phyloP scores from a whole-genome alignment of 2,329 filamentous ascomycete species.

The Trichoderma gracile region DNA sequence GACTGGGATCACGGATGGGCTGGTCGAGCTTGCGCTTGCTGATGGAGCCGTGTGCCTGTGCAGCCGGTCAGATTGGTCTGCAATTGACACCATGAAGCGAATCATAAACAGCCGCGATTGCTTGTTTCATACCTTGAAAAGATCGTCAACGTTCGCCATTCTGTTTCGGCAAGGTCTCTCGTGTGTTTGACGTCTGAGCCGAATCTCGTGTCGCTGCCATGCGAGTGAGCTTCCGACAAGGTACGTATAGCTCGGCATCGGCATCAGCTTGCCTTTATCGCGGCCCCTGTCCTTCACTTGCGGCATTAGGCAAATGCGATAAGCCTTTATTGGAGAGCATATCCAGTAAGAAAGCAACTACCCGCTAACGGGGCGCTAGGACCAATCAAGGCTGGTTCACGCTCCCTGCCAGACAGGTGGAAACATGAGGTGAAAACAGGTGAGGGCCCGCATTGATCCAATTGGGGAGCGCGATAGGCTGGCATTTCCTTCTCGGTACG shows the following conservation, averaged over 20 bases:
- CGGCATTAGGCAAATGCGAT: constrained; percentile 20
- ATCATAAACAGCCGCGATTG: not conserved
- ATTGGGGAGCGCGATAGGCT: constrained; percentile 6
- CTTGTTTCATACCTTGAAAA: constrained; percentile 51
- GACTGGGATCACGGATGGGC: constrained; percentile 62
- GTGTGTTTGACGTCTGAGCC: not conserved
- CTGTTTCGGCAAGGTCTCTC: constrained; percentile 15
- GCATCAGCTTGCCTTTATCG: constrained; percentile 14
- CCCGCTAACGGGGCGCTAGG: not conserved
- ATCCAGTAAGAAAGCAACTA: not conserved
- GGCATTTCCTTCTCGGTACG: constrained; percentile 7
- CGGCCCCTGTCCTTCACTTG: constrained; percentile 23
- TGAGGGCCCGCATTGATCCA: constrained; percentile 4
- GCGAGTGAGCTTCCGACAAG: not conserved
- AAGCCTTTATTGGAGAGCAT: not conserved
- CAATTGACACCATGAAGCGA: not conserved
- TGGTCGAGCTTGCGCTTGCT: constrained; percentile 67
- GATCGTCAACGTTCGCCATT: constrained; percentile 61
- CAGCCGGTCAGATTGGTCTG: not conserved
- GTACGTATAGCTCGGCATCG: not conserved
- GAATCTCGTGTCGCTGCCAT: constrained; percentile 1
- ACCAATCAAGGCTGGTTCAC: not conserved
- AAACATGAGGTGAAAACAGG: no score
- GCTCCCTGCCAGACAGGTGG: not conserved
- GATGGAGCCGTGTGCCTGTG: constrained; percentile 46